Conservation (phyloP, 192 early-diverging fungal species). For the Mortierella claussenii region DNA sequence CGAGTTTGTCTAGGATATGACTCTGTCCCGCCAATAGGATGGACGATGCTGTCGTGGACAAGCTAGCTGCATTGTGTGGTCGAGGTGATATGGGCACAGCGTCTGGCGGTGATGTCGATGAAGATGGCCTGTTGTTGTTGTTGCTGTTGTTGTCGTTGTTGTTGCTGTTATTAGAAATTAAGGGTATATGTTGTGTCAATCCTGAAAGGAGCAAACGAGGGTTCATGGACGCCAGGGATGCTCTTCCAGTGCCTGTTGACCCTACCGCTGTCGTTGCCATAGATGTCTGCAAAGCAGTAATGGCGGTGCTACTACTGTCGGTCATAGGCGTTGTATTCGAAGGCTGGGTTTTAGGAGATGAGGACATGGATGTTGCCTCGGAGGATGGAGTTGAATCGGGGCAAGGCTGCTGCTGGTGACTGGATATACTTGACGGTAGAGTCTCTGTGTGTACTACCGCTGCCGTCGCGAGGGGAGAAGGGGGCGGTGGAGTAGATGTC, state of each 20-base stretch:
- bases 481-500: neutral
- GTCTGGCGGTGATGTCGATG: neutral
- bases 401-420: neutral
- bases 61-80: slow-evolving; percentile 8
- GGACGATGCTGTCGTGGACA: neutral
- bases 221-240: slow-evolving; percentile 16
- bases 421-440: no score
- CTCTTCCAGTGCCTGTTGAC: neutral
- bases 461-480: neutral
- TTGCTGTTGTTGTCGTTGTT: slow-evolving; percentile 4
- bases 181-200: slow-evolving; percentile 6
- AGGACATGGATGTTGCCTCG: neutral
- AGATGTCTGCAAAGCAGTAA: neutral
- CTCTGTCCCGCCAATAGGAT: neutral
- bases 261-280: neutral
- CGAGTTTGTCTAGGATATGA: neutral
- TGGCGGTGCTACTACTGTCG: neutral
- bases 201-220: slow-evolving; percentile 15
- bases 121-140: neutral
- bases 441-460: no score
- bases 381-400: neutral
- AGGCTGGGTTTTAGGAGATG: neutral
- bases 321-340: neutral
- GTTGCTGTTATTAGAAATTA: neutral
- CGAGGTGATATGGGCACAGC: slow-evolving; percentile 14